These are phyloP conservation scores for Sordariomycetes sp. DNA, from an alignment of 2,329 filamentous ascomycete genomes.

Conservation along the genomic window DNA sequence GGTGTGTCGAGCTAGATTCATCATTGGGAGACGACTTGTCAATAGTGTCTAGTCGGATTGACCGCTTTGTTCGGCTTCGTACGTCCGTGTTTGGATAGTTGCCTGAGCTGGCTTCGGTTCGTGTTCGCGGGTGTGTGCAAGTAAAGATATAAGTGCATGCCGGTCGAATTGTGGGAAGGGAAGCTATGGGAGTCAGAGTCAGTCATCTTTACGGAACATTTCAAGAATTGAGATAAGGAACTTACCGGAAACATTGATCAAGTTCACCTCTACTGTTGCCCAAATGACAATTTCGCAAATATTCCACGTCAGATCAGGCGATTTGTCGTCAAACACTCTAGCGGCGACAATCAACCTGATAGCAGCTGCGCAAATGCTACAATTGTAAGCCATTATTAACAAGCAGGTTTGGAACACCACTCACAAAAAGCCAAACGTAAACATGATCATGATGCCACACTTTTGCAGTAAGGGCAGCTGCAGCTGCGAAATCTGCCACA, in stretches of 20 bases:
- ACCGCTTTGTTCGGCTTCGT: conserved; percentile 5
- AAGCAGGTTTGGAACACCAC: conserved; percentile 2
- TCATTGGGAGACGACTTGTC: conserved; percentile 5
- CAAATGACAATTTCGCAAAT: conserved; percentile 6
- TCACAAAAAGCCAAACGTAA: conserved; percentile 13
- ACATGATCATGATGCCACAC: conserved; percentile 10
- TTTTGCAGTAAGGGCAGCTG: conserved; percentile 11
- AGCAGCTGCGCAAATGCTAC: conserved; percentile 6
- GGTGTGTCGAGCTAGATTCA: conserved; percentile 7
- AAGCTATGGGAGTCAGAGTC: conserved; percentile 3
- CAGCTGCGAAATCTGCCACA: conserved; percentile 14
- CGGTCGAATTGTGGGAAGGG: conserved; percentile 6
- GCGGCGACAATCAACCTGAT: conserved; percentile 6
- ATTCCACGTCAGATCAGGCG: conserved; percentile 6
- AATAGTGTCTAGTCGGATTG: conserved; percentile 6
- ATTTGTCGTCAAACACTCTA: conserved; percentile 5
- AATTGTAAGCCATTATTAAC: conserved; percentile 1
- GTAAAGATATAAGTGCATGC: conserved; percentile 6
- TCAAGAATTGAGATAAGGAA: neutral
- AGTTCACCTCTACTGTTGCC: conserved; percentile 6
- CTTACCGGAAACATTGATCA: conserved; percentile 6
- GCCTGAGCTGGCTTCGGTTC: conserved; percentile 3
- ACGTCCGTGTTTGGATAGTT: conserved; percentile 2
- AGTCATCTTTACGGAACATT: neutral
- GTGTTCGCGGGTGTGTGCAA: conserved; percentile 5